Evolutionary conservation across 2,329 filamentous ascomycete genomes (phyloP).

Genomic region (Stagonosporopsis tanaceti): DNA sequence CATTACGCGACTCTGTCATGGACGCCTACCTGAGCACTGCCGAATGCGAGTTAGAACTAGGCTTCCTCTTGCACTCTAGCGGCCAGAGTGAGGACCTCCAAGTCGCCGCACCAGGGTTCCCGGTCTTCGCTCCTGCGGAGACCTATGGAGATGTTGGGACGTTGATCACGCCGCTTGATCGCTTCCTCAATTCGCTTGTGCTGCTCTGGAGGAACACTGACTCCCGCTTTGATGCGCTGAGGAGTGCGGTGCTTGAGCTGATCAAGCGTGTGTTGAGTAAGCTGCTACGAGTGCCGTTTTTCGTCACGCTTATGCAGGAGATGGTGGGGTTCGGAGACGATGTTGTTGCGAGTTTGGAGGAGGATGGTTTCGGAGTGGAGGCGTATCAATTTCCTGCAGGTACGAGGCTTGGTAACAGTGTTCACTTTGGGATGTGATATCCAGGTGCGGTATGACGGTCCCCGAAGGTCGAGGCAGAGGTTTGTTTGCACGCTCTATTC

Average conservation of each 20-base stretch:
- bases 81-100: not conserved
- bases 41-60: conserved; percentile 15
- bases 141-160: not conserved
- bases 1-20: conserved; percentile 22
- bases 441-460: not conserved
- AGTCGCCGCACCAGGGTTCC: not conserved
- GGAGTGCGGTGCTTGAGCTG: conserved; percentile 24
- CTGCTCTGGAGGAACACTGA: conserved; percentile 35
- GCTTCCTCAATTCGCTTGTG: conserved; percentile 32
- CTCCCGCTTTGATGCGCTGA: conserved; percentile 23
- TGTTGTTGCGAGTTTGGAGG: conserved; percentile 23
- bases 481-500: too few relatives aligned
- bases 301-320: conserved; percentile 26
- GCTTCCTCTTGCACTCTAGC: not conserved
- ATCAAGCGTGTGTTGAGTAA: conserved; percentile 26
- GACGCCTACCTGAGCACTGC: conserved; percentile 24
- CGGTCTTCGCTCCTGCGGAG: not conserved
- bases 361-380: conserved; percentile 32
- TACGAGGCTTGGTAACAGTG: not conserved
- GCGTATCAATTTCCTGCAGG: conserved; percentile 9
- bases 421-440: conserved; percentile 2
- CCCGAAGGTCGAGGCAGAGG: too few relatives aligned
- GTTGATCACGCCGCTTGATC: conserved; percentile 7
- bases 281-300: conserved; percentile 24
- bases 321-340: conserved; percentile 26